A percentile compares a stretch with the other conserved stretches of the same genome.
Conservation (phyloP, 2,329 filamentous ascomycete species). For the Scolecobasidium constrictum region DNA sequence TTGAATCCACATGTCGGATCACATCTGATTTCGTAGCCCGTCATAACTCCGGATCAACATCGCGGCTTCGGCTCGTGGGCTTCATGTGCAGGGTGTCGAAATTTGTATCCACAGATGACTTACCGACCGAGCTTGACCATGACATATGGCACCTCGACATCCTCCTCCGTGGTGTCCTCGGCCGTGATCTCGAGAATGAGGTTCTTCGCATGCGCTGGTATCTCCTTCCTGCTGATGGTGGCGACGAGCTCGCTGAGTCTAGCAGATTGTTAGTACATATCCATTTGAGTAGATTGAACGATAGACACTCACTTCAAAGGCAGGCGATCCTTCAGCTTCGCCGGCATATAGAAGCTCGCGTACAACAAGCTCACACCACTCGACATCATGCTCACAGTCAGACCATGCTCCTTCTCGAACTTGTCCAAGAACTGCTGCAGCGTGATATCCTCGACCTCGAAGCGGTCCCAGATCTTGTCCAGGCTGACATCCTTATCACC, state of each 20-base stretch:
- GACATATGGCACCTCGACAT: constrained; percentile 94
- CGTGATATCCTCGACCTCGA: constrained; percentile 80
- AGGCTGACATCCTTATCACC: constrained; percentile 68
- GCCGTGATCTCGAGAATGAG: constrained; percentile 94
- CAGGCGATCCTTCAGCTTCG: constrained; percentile 73
- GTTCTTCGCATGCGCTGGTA: constrained; percentile 86
- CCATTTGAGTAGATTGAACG: background rate
- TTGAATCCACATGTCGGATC: too few species aligned
- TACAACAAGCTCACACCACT: constrained; percentile 95
- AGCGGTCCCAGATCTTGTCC: constrained; percentile 97
- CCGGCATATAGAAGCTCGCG: constrained; percentile 79
- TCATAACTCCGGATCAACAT: too few species aligned
- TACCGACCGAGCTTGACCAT: constrained; percentile 58
- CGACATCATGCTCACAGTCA: constrained; percentile 85
- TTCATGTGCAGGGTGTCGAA: too few species aligned
- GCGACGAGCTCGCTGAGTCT: constrained; percentile 85
- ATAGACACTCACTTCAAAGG: constrained; percentile 49
- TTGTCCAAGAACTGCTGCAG: constrained; percentile 71
- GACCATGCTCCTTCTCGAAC: constrained; percentile 67
- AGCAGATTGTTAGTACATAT: background rate
- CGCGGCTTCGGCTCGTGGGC: too few species aligned
- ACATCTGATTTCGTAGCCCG: too few species aligned
- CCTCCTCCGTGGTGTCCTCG: constrained; percentile 79
- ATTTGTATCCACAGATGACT: too few species aligned
- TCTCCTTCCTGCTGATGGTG: constrained; percentile 80